phyloP scores from a whole-genome alignment of 2,329 filamentous ascomycete genomes.

The Fusarium virguliforme region DNA sequence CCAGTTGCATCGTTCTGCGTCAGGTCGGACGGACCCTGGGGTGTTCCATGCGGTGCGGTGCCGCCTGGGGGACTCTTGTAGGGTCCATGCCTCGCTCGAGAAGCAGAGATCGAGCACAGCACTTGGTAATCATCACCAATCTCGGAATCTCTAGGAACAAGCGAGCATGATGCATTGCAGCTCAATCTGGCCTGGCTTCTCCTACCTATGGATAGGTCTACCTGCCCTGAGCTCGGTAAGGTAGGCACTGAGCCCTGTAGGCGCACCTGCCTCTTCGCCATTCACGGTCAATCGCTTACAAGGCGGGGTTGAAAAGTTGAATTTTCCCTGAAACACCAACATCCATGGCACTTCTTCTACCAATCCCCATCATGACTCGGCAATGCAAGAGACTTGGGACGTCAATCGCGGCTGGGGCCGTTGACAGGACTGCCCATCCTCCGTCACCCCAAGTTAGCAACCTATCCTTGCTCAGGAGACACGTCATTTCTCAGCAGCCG shows the following conservation, averaged over 20 bases:
- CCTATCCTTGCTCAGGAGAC: conserved; percentile 36
- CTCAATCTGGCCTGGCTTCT: neutral
- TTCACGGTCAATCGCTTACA: conserved; percentile 28
- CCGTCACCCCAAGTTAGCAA: conserved; percentile 8
- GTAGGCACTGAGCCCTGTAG: conserved; percentile 2
- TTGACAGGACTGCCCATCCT: conserved; percentile 30
- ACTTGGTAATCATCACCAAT: conserved; percentile 17
- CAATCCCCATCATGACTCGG: conserved; percentile 42
- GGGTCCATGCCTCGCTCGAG: neutral
- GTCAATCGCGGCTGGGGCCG: conserved; percentile 20
- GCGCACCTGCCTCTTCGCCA: conserved; percentile 20
- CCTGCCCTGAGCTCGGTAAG: neutral
- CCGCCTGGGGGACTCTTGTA: conserved; percentile 27
- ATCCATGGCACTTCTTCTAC: conserved; percentile 9
- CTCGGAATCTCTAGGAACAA: conserved; percentile 18
- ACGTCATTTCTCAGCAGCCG: conserved; percentile 45
- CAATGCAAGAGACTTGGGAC: conserved; percentile 10
- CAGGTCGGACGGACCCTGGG: conserved; percentile 19
- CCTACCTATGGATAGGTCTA: neutral
- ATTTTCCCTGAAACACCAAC: conserved; percentile 41
- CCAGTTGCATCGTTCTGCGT: conserved; percentile 11
- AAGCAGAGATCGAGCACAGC: neutral
- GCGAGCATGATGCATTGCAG: conserved; percentile 17
- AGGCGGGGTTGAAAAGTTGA: conserved; percentile 22
- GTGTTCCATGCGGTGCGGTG: conserved; percentile 23